Evolutionary conservation across 1,284 basidiomycete species (phyloP), one percentile per base, ranked within the genome.

Genomic region (Cystobasidium sp.): DNA sequence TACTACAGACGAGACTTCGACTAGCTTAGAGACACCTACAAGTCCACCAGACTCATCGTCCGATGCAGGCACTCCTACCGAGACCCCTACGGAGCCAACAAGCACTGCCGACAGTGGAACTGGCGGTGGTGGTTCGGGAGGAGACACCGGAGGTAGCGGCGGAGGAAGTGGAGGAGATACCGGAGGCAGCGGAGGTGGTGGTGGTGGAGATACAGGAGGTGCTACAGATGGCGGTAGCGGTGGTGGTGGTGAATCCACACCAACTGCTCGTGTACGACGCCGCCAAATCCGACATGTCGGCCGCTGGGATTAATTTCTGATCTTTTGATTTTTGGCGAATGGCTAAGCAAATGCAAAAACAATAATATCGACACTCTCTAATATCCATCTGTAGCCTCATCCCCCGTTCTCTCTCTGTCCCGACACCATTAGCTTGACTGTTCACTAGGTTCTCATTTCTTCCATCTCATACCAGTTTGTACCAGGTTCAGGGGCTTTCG

Each of bases 191-290:
- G 52, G 52, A 10, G 37, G 58, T 31, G 31, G 39, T 43, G 63
- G 47, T 49, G 61, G 44, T 2, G 56, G 37, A 16, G 14, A 9
- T 18, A 24, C 18, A 46, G 51, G 49, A 37, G 64, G 64, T 14
- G 24, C 37, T n/a, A 31, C 22, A 39, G 64, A 20, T 41, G 64
- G 51, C 41, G 31, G 62, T 2, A 18, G 31, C 9, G 61, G 61
- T 2, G 46, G 62, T 51, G 62, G 51, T 55, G 64, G 51, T 53
- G 64, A 49, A 4, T 5, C 46, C 31, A 52, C 64, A 39, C 49
- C 64, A n/a, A 66, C 64, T 46, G 64, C 64, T 20, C 24, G 49
- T 3, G 49, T 66, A 6, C 47, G 64, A 9, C 20, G 44, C 16
- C 37, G 41, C 18, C 49, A 24, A 20, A 53, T 47, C 31, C 53